Evolutionary conservation across 1,139 yeast genomes (phyloP).

Genomic region (Debaryomyces robertsiae): DNA sequence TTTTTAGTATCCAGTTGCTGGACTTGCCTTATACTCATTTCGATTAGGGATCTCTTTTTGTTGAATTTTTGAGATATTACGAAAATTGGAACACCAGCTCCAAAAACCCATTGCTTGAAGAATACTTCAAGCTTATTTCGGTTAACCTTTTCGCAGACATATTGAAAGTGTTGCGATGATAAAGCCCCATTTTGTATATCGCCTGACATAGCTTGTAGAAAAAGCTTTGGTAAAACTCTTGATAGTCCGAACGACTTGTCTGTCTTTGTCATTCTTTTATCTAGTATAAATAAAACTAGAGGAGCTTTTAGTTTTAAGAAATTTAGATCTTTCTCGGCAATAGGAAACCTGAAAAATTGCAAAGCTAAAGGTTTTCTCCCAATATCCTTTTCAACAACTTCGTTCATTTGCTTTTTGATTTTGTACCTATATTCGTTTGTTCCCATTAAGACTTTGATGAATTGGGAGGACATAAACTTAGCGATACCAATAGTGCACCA

Average conservation of each 20-base stretch:
- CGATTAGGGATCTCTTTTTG: slow-evolving; percentile 90
- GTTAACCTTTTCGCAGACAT: slow-evolving; percentile 91
- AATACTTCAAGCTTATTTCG: slow-evolving; percentile 81
- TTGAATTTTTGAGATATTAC: slow-evolving; percentile 89
- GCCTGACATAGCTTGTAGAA: slow-evolving; percentile 94
- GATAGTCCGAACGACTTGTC: slow-evolving; percentile 92
- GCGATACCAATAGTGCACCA: slow-evolving; percentile 93
- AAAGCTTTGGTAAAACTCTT: slow-evolving; percentile 87
- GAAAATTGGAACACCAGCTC: slow-evolving; percentile 87
- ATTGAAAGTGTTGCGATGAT: slow-evolving; percentile 83
- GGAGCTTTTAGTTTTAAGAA: slow-evolving; percentile 84
- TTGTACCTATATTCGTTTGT: slow-evolving; percentile 76
- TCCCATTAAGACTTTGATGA: slow-evolving; percentile 74
- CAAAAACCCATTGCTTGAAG: slow-evolving; percentile 92
- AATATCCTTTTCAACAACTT: slow-evolving; percentile 70
- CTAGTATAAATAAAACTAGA: slow-evolving; percentile 78
- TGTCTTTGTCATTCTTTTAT: slow-evolving; percentile 92
- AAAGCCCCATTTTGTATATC: slow-evolving; percentile 80
- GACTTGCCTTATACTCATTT: slow-evolving; percentile 90
- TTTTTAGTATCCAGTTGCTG: slow-evolving; percentile 62
- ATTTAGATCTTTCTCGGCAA: slow-evolving; percentile 58
- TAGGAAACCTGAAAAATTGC: slow-evolving; percentile 68
- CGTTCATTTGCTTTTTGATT: slow-evolving; percentile 64
- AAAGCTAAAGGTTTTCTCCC: slow-evolving; percentile 81
- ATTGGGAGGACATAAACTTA: slow-evolving; percentile 77